Conservation (phyloP, 1,284 basidiomycete genomes). For the Microbotryum scabiosae region DNA sequence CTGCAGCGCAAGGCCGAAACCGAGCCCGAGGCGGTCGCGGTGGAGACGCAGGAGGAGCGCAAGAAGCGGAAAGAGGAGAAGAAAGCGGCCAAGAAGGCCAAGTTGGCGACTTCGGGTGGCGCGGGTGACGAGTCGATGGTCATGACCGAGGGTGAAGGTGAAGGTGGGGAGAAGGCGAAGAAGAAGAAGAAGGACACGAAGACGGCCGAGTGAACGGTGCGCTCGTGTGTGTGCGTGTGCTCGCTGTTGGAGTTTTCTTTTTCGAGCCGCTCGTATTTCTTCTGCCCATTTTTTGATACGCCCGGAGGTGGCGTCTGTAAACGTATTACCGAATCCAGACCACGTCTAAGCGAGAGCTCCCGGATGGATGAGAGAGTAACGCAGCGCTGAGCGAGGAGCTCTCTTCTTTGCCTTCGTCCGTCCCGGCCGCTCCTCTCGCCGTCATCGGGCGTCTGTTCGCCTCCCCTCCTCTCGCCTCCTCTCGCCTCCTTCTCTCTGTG, state of each 20-base stretch:
- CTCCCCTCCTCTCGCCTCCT: not conserved
- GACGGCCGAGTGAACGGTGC: not conserved
- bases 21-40: slow-evolving; percentile 23
- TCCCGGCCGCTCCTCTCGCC: not conserved
- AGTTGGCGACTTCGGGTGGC: slow-evolving; percentile 34
- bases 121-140: slow-evolving; percentile 33
- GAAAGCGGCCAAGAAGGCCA: slow-evolving; percentile 46
- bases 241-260: no score
- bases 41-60: slow-evolving; percentile 34
- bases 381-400: no score
- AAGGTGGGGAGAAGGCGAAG: slow-evolving; percentile 24
- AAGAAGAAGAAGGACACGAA: slow-evolving; percentile 15
- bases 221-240: no score
- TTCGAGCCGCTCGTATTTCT: no score
- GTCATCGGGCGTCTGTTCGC: not conserved
- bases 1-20: slow-evolving; percentile 7
- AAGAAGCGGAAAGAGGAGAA: slow-evolving; percentile 40
- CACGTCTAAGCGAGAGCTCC: not conserved
- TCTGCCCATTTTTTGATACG: no score
- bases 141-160: slow-evolving; percentile 4
- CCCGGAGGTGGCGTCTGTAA: no score
- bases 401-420: no score
- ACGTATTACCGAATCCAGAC: no score
- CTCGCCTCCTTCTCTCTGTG: no score
- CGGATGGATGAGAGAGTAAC: no score